Evolutionary conservation across 495 filamentous ascomycete genomes (phyloP), one percentile per base, ranked within the genome.

Genomic region (Jackrogersella multiformis): DNA sequence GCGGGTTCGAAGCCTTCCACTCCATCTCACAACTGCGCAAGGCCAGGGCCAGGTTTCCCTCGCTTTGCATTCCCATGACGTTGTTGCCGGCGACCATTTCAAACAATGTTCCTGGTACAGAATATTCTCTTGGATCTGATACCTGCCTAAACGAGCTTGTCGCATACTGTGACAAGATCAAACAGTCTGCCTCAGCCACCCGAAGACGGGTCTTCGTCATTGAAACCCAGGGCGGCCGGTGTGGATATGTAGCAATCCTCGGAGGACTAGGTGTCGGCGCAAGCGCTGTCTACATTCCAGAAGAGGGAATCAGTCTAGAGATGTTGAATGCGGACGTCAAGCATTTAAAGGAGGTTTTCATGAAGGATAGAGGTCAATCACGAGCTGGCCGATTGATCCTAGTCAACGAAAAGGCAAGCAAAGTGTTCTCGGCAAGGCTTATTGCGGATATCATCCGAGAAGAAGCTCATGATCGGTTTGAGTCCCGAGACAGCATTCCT

Each of bases 111-210:
- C 96, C 95, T 0, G 96, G 96, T 7, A 97, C 93, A 12, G 96
- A 99, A 78, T 99, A 97, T 80, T 97, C 93, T 0, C 85, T 99
- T 44, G 96, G 96, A 15, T 96, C 91, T 49, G 96, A 99, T 75
- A 99, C 96, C 10, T 99, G 96, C 74, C 82, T 98, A 38, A 99
- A 99, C 76, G 92, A 96, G n/a, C 82, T 99, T 15, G 92, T 97
- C 62, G 84, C 89, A 30, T 99, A 97, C 80, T 99, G 96, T 74
- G 96, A 99, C 80, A 92, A 91, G 41, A 97, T 98, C 79, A 92
- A 94, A 71, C 96, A 98, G 78, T 97, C 93, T 6, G 96, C 96
- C 0, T 97, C 93, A 2, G 92, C 96, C 10, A 93, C 91, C 26
- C 89, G 96, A 32, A 86, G 96, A 4, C 87, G 96, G 56, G 93